Evolutionary conservation across 257 asterid genomes (phyloP), one percentile per base, ranked within the genome.

Genomic region (Paraleonurus japonicus): DNA sequence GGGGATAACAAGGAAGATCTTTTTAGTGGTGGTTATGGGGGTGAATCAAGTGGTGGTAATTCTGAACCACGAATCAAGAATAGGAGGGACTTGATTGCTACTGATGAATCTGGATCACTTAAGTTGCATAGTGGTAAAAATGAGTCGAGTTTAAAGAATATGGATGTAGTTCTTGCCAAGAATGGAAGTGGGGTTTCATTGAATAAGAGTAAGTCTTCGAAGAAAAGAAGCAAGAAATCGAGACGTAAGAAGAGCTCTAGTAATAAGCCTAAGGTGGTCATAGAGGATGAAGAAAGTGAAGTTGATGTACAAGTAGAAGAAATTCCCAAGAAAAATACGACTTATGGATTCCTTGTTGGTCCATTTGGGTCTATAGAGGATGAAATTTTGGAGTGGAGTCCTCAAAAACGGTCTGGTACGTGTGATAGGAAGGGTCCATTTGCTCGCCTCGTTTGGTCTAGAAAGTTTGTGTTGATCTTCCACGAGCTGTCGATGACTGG

Each of bases 401-500:
- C 99, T 10, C 90, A 85, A 71, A 89, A 76, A 62, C 81, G 99
- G 74, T 78, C 90, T 22, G 99, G 97, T 26, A 95, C 99, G 41
- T 95, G 99, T 72, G 96, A 95, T 65, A 82, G 98, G 82, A 92
- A 85, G 74, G 92, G 95, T 45, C 96, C 94, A n/a, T 92, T 95
- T 78, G 96, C 98, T 4, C 96, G 96, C 24, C 88, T 95, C 28
- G 99, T 92, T 74, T 95, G 99, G 99, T 95, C 99, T 11, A 87
- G 99, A 72, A 95, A 89, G 67, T 92, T 95, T 74, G 97, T 95
- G 39, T 78, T 95, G 76, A 85, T 95, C 51, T 89, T 95, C 78
- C 99, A 95, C 76, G 99, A 95, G 87, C 78, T 95, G 65, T 88
- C 98, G 15, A 88, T 92, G 96, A 95, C 99, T 64, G 99, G 99